phyloP scores from a whole-genome alignment of 768 basidiomycete genomes.

The Mycena alexandri region DNA sequence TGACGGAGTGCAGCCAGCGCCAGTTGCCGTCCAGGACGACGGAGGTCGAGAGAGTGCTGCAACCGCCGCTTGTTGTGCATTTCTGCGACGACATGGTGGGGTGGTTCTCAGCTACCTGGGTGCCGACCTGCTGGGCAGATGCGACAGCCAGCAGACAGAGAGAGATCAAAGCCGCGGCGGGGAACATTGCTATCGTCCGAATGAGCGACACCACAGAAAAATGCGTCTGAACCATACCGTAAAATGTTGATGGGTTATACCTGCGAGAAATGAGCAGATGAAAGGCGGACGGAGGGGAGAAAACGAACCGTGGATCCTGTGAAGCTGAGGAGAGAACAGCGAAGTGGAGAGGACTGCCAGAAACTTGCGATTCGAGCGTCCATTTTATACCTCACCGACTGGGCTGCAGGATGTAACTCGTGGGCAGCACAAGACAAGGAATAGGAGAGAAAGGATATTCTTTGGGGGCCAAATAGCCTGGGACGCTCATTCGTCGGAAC shows the following conservation, averaged over 20 bases:
- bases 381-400: constrained; percentile 20
- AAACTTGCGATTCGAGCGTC: neutral
- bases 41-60: constrained; percentile 50
- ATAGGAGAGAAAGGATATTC: constrained; percentile 22
- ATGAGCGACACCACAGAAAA: too few species aligned
- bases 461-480: constrained; percentile 7
- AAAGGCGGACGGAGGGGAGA: neutral
- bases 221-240: too few species aligned
- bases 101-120: constrained; percentile 60
- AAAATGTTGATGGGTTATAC: too few species aligned
- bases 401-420: neutral
- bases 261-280: constrained; percentile 4
- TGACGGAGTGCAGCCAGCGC: constrained; percentile 61
- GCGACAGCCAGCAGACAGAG: constrained; percentile 57
- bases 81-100: constrained; percentile 60
- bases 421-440: constrained; percentile 16
- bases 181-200: constrained; percentile 56
- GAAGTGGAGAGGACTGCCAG: constrained; percentile 21
- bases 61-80: constrained; percentile 61
- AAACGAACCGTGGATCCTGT: constrained; percentile 22
- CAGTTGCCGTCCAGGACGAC: constrained; percentile 69
- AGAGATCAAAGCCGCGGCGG: constrained; percentile 53
- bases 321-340: constrained; percentile 23
- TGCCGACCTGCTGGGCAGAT: constrained; percentile 67
- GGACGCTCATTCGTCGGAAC: constrained; percentile 27